Base-by-base conservation (phyloP, 768 basidiomycete genomes). In the Russula compacta region DNA sequence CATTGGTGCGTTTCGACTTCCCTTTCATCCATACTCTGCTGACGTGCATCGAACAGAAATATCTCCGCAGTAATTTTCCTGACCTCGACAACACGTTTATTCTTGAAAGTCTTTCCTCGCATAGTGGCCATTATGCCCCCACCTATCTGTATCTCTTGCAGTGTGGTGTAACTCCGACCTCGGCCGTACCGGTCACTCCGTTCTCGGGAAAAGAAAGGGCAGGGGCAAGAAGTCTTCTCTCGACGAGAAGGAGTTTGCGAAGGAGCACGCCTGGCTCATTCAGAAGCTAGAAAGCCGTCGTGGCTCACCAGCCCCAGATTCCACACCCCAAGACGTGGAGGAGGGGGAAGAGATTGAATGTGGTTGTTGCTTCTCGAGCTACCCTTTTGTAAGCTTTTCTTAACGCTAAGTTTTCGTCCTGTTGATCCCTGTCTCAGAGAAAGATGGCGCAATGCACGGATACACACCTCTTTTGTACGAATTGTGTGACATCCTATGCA, bases 391-490 rank as follows among this genome's bases (percentile, higher is more conserved):
- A 70, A 59, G 89, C 75, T n/a, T 32, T 40, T 32, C 55, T 11
- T 43, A 47, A 9, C 6, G 5, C 15, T 4, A 35, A 21, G 15
- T 11, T 9, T 53, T 29, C 39, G 40, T 38, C 33, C 53, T 61
- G 38, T 46, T 56, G 33, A 33, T 17, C 59, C n/a, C 14, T 51
- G 29, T 12, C 33, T 54, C 67, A 95, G 91, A 81, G 82, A 43
- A 83, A 87, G 66, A 88, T 94, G 85, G 78, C 90, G 2, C 92
- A 95, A 73, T 95, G 93, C 67, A 84, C 88, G 0, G 92, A 94
- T 58, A 84, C 87, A 0, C 93, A 97, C 70, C 81, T 93, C 2
- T 97, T 95, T 75, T 95, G 93, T 72, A 75, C 70, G 38, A 73
- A 77, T 1, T 95, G 93, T 70, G 80, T 91, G 72, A 80, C 73